phyloP scores from a whole-genome alignment of 768 basidiomycete species.

The Cubamyces lactineus region DNA sequence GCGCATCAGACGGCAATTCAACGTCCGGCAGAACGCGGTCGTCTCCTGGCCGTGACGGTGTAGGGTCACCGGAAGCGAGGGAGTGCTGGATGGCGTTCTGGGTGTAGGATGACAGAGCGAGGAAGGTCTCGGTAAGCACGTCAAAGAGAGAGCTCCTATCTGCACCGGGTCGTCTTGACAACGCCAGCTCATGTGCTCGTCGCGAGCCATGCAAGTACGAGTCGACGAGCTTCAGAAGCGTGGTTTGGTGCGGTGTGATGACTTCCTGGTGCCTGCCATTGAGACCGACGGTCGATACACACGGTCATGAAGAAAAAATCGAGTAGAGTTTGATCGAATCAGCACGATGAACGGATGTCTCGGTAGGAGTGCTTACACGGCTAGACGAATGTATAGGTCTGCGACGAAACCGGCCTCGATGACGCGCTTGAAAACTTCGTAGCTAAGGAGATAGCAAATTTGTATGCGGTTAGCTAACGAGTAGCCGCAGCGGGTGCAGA shows the following conservation, averaged over 20 bases:
- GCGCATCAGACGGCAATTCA: background rate
- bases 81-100: conserved; percentile 54
- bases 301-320: background rate
- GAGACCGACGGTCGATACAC: background rate
- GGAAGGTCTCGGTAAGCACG: conserved; percentile 57
- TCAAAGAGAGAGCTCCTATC: conserved; percentile 40
- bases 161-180: conserved; percentile 47
- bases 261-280: conserved; percentile 61
- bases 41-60: conserved; percentile 5
- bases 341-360: conserved; percentile 2
- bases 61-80: conserved; percentile 36
- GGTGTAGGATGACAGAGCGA: conserved; percentile 61
- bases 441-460: conserved; percentile 43
- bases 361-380: conserved; percentile 50
- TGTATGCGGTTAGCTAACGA: too few relatives aligned
- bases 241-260: conserved; percentile 83
- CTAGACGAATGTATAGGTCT: conserved; percentile 60
- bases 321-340: background rate
- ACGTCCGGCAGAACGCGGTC: background rate
- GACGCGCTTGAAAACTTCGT: conserved; percentile 63
- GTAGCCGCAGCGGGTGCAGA: conserved; percentile 1
- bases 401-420: conserved; percentile 63
- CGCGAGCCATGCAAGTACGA: conserved; percentile 67
- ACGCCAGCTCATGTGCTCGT: conserved; percentile 35
- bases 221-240: conserved; percentile 85